Evolutionary conservation across 2,329 filamentous ascomycete species (phyloP).

Genomic region (Paradendryphiella salina): DNA sequence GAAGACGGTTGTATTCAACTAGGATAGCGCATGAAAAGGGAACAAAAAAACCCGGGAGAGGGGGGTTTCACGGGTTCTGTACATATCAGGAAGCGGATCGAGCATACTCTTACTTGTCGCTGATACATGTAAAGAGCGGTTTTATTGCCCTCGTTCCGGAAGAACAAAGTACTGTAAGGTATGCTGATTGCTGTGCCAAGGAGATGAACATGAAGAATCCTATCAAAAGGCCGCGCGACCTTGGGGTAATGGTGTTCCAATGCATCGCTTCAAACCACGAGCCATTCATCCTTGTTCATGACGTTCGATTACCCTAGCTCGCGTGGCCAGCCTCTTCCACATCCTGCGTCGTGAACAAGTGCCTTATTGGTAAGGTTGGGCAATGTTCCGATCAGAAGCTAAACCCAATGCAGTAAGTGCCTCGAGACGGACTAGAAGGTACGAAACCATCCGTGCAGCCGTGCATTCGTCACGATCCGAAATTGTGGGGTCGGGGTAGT

Average conservation of each 20-base stretch:
- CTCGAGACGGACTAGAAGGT: constrained; percentile 13
- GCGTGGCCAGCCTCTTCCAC: neutral
- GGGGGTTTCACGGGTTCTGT: neutral
- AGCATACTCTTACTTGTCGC: no score
- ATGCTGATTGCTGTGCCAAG: neutral
- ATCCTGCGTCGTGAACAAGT: no score
- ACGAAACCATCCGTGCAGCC: constrained; percentile 19
- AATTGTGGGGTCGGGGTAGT: constrained; percentile 6
- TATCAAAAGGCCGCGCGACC: no score
- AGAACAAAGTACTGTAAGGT: neutral
- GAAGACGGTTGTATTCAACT: constrained; percentile 78
- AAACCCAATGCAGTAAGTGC: constrained; percentile 5
- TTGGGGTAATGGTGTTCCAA: no score
- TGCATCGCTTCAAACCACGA: neutral
- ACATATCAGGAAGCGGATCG: neutral
- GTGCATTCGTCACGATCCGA: constrained; percentile 20
- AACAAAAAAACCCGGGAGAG: no score
- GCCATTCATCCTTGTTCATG: neutral
- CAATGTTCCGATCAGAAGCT: neutral
- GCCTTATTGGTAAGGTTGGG: neutral
- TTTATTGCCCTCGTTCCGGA: neutral
- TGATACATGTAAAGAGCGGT: no score
- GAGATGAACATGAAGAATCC: no score
- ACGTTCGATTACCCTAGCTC: neutral
- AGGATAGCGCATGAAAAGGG: neutral